A percentile compares a stretch with the other conserved stretches of the same genome.
phyloP scores from a whole-genome alignment of 2,329 filamentous ascomycete species.

The Cytospora leucostoma region DNA sequence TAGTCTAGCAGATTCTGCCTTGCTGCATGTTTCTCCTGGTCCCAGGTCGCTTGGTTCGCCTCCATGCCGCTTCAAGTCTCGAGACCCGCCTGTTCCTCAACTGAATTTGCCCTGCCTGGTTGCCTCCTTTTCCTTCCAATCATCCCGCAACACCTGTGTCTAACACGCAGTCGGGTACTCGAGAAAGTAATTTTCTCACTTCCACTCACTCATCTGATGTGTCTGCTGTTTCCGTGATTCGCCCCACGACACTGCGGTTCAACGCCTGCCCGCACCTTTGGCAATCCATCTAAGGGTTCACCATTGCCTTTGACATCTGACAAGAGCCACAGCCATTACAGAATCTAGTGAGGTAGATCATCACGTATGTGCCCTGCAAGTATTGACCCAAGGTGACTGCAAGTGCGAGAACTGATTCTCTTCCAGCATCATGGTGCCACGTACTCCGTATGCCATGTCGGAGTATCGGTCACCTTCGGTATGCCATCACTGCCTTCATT shows the following conservation, averaged over 20 bases:
- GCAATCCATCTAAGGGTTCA: constrained; percentile 2
- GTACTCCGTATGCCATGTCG: constrained; percentile 5
- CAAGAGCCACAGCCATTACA: background rate
- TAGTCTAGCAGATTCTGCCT: background rate
- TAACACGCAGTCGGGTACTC: constrained; percentile 5
- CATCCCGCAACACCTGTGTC: constrained; percentile 9
- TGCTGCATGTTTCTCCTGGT: constrained; percentile 4
- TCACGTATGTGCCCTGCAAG: background rate
- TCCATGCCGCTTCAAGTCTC: constrained; percentile 1
- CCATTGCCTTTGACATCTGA: background rate
- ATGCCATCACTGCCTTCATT: constrained; percentile 24
- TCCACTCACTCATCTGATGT: constrained; percentile 4
- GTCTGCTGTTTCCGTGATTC: constrained; percentile 1
- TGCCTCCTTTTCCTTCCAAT: constrained; percentile 6
- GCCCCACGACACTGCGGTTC: background rate
- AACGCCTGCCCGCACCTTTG: constrained; percentile 1
- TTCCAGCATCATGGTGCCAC: constrained; percentile 20
- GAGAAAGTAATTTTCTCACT: constrained; percentile 2
- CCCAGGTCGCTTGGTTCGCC: constrained; percentile 6
- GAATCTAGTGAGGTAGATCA: background rate
- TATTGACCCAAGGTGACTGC: background rate
- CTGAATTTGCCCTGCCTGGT: constrained; percentile 1
- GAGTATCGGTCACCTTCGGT: constrained; percentile 18
- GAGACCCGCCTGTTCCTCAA: background rate
- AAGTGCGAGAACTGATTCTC: background rate